Percentiles rank a stretch among this genome's conserved stretches.
phyloP scores from a whole-genome alignment of 768 basidiomycete species.

The Tricholoma terreum region DNA sequence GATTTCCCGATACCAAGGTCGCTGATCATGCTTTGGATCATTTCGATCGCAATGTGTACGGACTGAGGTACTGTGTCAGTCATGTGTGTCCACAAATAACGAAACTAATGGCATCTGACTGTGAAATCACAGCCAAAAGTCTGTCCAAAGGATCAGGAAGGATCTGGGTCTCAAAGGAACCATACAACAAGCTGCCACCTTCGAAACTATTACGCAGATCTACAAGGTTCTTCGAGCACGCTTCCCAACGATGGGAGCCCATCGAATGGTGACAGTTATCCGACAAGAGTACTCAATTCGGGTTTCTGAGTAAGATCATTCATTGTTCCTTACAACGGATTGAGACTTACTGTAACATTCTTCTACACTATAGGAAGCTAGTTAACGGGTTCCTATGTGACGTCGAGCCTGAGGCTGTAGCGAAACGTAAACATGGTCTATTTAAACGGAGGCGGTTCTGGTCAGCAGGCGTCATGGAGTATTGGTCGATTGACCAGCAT shows the following conservation, averaged over 20 bases:
- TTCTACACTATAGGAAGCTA: conserved; percentile 1
- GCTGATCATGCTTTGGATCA: conserved; percentile 10
- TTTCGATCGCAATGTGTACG: conserved; percentile 6
- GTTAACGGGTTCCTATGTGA: not conserved
- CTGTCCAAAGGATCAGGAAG: not conserved
- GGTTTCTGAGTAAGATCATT: conserved; percentile 14
- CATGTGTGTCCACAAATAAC: not conserved
- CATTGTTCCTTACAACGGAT: not conserved
- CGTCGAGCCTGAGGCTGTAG: conserved; percentile 15
- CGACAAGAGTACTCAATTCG: conserved; percentile 13
- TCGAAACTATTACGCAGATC: conserved; percentile 3
- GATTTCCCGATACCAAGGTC: conserved; percentile 5
- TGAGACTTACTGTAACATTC: not conserved
- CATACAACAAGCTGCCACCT: conserved; percentile 1
- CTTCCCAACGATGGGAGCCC: conserved; percentile 19
- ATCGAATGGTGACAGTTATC: conserved; percentile 11
- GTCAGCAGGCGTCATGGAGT: conserved; percentile 40
- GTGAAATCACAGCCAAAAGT: not conserved
- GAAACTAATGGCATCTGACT: not conserved
- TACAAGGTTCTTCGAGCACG: not conserved
- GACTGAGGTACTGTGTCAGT: conserved; percentile 4
- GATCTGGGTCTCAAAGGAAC: conserved; percentile 7
- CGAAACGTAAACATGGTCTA: conserved; percentile 6
- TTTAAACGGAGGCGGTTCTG: conserved; percentile 31
- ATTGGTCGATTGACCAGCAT: conserved; percentile 38